Evolutionary conservation across 805 yeast genomes (phyloP), one percentile per base, ranked within the genome.

Genomic region (Candida andamanensis): DNA sequence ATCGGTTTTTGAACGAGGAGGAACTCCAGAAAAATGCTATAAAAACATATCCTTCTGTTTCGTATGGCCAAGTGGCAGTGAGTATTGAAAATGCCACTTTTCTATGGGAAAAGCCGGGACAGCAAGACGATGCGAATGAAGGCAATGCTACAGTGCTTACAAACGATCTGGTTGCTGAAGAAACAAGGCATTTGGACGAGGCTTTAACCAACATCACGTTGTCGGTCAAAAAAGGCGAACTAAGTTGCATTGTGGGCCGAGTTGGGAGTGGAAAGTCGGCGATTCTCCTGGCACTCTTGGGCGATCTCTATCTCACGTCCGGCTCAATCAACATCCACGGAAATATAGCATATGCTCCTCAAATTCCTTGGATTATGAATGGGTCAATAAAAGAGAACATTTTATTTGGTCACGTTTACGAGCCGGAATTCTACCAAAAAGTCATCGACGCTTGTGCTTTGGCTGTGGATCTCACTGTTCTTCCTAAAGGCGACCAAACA

Each of bases 331-430:
- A 66, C 12, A 72, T 80, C 7, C 80, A 72, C 50, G 97, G 97
- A 24, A 68, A 73, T 29, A 67, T 85, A 18, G 96, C 96, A 0
- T 89, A 89, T 54, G 95, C 82, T 25, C 78, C 95, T 2, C 97
- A 87, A 58, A 77, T 82, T 22, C 92, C 98, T 1, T 90, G 97
- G 97, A 87, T 90, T 41, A 81, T 86, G 82, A 90, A 90, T 53
- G 97, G 95, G 21, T 70, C 94, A 3, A 90, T 90, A 3, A 80
- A 75, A 46, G 96, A 90, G 19, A 90, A 90, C 51, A 84, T 90
- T 49, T 55, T 86, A 31, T 90, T 90, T 60, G 97, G 97, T 15
- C 85, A 80, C 50, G 79, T 71, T 46, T 85, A 64, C 52, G 97
- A 90, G 48, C 72, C 80, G 8, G 80, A 69, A 2, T 89, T 87